phyloP scores from a whole-genome alignment of 306 rosid genomes.

The Dryas alaskensis region DNA sequence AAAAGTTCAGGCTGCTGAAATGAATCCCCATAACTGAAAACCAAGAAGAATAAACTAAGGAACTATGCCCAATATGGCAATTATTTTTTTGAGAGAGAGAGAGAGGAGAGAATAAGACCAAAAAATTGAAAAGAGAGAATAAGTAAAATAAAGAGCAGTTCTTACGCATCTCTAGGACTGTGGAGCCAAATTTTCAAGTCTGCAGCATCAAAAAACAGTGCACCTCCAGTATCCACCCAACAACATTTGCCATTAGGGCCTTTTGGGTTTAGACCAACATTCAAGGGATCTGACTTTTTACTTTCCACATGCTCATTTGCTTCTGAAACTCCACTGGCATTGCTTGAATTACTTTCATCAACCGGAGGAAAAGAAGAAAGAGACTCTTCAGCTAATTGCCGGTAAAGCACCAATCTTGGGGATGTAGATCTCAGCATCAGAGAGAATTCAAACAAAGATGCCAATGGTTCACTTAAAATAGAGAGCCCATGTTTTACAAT shows the following conservation, averaged over 20 bases:
- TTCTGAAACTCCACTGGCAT: slow-evolving; percentile 28
- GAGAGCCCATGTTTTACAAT: slow-evolving; percentile 49
- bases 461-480: slow-evolving; percentile 61
- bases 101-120: neutral
- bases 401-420: slow-evolving; percentile 75
- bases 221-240: slow-evolving; percentile 82
- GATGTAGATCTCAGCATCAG: slow-evolving; percentile 85
- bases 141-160: slow-evolving; percentile 12
- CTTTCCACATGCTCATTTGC: slow-evolving; percentile 23
- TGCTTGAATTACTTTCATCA: slow-evolving; percentile 48
- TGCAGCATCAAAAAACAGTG: slow-evolving; percentile 55
- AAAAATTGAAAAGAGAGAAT: neutral
- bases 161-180: slow-evolving; percentile 46
- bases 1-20: slow-evolving; percentile 72
- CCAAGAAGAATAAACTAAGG: slow-evolving; percentile 20
- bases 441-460: slow-evolving; percentile 76
- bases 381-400: slow-evolving; percentile 74
- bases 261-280: slow-evolving; percentile 44
- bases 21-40: slow-evolving; percentile 50
- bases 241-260: slow-evolving; percentile 70
- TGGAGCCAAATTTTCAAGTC: slow-evolving; percentile 59
- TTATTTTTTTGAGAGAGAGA: neutral
- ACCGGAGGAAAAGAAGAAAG: slow-evolving; percentile 72
- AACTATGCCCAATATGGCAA: neutral
- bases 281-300: slow-evolving; percentile 42